Evolutionary conservation across 495 filamentous ascomycete species (phyloP).

Genomic region (Penicillium canariense): DNA sequence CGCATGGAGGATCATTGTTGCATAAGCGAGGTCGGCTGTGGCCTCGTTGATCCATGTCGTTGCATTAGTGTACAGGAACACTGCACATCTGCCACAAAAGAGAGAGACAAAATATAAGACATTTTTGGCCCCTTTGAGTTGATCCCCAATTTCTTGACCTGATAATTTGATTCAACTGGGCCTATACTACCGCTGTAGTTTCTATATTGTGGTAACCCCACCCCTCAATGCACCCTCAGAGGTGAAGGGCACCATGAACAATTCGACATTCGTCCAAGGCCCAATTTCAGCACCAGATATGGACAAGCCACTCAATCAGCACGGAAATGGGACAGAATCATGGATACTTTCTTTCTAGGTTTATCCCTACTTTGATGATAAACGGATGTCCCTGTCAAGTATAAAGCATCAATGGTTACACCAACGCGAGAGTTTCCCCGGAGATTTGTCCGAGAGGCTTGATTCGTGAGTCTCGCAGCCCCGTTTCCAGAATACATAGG

Average conservation of each 20-base stretch:
- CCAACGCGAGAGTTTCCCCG: constrained; percentile 34
- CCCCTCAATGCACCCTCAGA: background rate
- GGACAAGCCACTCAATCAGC: constrained; percentile 4
- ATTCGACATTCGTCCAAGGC: constrained; percentile 2
- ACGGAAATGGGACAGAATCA: constrained; percentile 3
- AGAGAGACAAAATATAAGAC: background rate
- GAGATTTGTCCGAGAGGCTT: background rate
- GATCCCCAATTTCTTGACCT: background rate
- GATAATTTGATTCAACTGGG: background rate
- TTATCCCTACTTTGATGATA: constrained; percentile 26
- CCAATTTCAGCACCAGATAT: constrained; percentile 4
- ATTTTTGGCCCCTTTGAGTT: background rate
- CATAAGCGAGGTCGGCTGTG: background rate
- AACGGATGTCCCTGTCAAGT: constrained; percentile 54
- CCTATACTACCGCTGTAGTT: background rate
- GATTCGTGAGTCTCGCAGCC: background rate
- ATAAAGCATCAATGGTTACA: constrained; percentile 52
- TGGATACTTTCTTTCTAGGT: constrained; percentile 13
- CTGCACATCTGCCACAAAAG: background rate
- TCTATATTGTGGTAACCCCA: background rate
- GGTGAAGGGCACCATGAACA: constrained; percentile 11
- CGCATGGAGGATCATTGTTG: background rate
- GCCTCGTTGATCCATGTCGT: background rate
- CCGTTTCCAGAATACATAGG: constrained; percentile 12
- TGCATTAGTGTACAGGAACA: background rate